Evolutionary conservation across 164 flowering plant species (phyloP), one percentile per base, ranked within the genome.

Genomic region (Magnolia officinalis): DNA sequence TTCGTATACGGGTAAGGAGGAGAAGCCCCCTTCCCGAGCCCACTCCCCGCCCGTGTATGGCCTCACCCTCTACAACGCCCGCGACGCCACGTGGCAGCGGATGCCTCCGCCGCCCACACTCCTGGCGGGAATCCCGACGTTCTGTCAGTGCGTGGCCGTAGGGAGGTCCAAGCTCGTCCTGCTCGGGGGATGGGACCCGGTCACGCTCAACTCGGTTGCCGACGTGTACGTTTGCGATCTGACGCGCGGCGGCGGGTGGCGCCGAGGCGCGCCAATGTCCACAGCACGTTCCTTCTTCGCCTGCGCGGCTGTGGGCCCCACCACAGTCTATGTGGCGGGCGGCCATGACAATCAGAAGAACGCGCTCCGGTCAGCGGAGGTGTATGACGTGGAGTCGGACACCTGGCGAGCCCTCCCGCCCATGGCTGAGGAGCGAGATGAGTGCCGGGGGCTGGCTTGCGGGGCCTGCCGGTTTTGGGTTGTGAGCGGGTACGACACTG

Each of bases 161-260:
- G 63, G 71, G 21, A 77, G 77, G 21, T 37, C 45, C 45, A 84
- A 84, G 58, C 65, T 84, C 7, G 20, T 84, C 23, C 72, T 84
- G 9, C 14, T 84, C 1, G 86, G 86, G 21, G 86, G 86, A 8
- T 84, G 84, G 84, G 86, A 84, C 66, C 82, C 82, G 4, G n/a
- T 37, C 14, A 81, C 79, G 20, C 77, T 78, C 9, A 80, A 84
- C 24, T 82, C 86, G 0, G 80, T 82, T 3, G 37, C 73, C 4
- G 72, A 79, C 50, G 84, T 84, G 5, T 74, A 65, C 31, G 76
- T 84, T 7, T 65, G 66, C 63, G 81, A 84, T 14, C 51, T 81
- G 23, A 19, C 24, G 9, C 1, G 16, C 4, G 65, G 79, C 10
- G 75, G 82, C 0, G 55, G 76, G 6, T 82, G 84, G 82, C 23